Evolutionary conservation across 306 rosid species (phyloP), one percentile per base, ranked within the genome.

Genomic region (Prunus padus): DNA sequence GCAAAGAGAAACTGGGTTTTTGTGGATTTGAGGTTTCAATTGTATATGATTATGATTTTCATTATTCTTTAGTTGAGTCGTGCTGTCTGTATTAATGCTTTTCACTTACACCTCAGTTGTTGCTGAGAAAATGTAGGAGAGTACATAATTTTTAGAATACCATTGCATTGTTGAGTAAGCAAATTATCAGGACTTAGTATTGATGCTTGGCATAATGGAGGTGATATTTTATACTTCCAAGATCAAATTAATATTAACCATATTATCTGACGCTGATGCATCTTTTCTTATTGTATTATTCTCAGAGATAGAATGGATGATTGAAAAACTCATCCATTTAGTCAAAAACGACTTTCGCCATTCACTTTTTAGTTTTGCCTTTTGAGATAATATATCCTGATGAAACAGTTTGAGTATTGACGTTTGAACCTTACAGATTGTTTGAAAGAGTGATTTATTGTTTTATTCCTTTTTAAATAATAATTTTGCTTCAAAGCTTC

Each of bases 121-220:
- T 62, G 2, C 10, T 62, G n/a, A 62, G 67, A 30, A 60, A 62
- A 62, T 62, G 44, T 62, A 15, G 45, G 42, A 62, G 67, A 30
- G 1, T 62, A 16, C n/a, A 11, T 28, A 30, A 62, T 25, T 60
- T 45, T 54, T 50, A 26, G 31, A 46, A 12, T 70, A 0, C 12
- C 26, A 31, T 70, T 72, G 45, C 79, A 55, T 54, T 60, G 11
- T 60, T 20, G 63, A 33, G 26, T 72, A 14, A 67, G 56, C 68
- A 49, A 37, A 69, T 25, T 19, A 20, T 28, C 73, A 69, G 66
- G 75, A 46, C 40, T 26, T 47, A 16, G 30, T 52, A 71, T 56
- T 75, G 54, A 68, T 65, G 12, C 67, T 28, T 71, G 74, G 75
- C 67, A 79, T 70, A 47, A 45, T 52, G 0, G 51, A 45, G 44